phyloP scores from a whole-genome alignment of 306 rosid genomes.

The Glycine soja region DNA sequence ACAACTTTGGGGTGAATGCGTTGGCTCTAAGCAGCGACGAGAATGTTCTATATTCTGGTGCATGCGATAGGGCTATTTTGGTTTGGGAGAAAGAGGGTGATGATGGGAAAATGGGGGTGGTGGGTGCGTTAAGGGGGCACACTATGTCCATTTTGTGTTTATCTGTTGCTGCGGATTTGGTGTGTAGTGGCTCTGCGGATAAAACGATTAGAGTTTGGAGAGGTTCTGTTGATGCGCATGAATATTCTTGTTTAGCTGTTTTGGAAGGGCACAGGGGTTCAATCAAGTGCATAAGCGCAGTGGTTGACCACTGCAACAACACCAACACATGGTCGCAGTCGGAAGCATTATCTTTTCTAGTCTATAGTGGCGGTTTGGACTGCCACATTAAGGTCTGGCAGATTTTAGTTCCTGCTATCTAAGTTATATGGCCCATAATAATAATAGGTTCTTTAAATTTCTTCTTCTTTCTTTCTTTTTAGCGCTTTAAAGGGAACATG shows the following conservation, averaged over 20 bases:
- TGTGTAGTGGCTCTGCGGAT: conserved; percentile 93
- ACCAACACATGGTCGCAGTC: conserved; percentile 45
- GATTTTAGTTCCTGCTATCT: conserved; percentile 57
- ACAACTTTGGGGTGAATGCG: conserved; percentile 81
- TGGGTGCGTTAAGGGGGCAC: conserved; percentile 85
- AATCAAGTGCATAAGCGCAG: conserved; percentile 76
- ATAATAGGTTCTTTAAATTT: no score
- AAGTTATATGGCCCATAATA: not conserved
- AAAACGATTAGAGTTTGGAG: conserved; percentile 82
- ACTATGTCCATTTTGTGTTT: conserved; percentile 74
- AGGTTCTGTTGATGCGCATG: conserved; percentile 42
- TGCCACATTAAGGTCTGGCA: conserved; percentile 83
- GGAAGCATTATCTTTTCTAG: conserved; percentile 47
- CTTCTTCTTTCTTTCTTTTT: not conserved
- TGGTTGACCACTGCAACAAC: conserved; percentile 47
- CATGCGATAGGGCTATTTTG: conserved; percentile 77
- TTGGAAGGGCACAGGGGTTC: conserved; percentile 82
- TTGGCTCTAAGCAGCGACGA: conserved; percentile 74
- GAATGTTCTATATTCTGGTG: conserved; percentile 73
- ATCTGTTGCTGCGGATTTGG: conserved; percentile 64
- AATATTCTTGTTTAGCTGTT: conserved; percentile 72
- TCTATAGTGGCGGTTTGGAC: conserved; percentile 87
- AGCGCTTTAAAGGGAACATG: not conserved
- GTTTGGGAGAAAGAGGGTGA: conserved; percentile 71
- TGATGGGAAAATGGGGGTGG: conserved; percentile 54